These are phyloP conservation scores for Neoarthrinium moseri DNA, from an alignment of 2,329 filamentous ascomycete species.

Conservation along the genomic window DNA sequence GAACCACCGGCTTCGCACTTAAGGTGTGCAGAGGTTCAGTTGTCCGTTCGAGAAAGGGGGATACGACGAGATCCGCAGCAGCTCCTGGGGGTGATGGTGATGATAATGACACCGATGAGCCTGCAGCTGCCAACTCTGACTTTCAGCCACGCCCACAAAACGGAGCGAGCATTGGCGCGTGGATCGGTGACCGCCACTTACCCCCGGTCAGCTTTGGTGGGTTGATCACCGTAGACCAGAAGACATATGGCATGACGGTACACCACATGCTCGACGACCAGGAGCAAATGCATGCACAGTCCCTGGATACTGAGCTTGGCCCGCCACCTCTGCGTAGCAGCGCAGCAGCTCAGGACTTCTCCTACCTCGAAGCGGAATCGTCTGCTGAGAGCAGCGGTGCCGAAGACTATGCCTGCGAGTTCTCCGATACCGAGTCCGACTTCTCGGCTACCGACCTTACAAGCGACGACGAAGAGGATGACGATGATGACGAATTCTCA, in stretches of 20 bases:
- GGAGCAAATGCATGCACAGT: conserved; percentile 26
- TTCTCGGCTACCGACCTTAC: conserved; percentile 38
- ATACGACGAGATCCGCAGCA: conserved; percentile 38
- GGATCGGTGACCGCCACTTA: conserved; percentile 79
- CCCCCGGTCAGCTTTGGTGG: conserved; percentile 91
- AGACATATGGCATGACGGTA: conserved; percentile 90
- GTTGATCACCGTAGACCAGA: conserved; percentile 78
- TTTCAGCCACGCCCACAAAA: conserved; percentile 79
- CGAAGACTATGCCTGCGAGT: conserved; percentile 58
- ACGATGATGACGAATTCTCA: conserved; percentile 53
- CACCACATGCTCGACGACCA: conserved; percentile 90
- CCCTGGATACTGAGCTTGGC: conserved; percentile 14
- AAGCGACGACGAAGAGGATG: conserved; percentile 51
- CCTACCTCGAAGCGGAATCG: conserved; percentile 30
- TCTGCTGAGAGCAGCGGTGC: conserved; percentile 41
- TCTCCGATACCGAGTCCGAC: conserved; percentile 58
- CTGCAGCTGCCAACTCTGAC: conserved; percentile 62
- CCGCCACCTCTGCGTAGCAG: conserved; percentile 21
- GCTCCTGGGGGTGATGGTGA: conserved; percentile 16
- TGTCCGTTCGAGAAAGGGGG: conserved; percentile 54
- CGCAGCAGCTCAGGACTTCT: conserved; percentile 17
- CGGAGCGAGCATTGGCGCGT: conserved; percentile 91
- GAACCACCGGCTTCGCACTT: conserved; percentile 58
- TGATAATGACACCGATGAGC: conserved; percentile 36
- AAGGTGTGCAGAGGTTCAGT: conserved; percentile 72